Percentiles rank a stretch among this genome's conserved stretches.
Evolutionary conservation across 495 filamentous ascomycete genomes (phyloP).

Genomic region (Penicillium diatomitis): DNA sequence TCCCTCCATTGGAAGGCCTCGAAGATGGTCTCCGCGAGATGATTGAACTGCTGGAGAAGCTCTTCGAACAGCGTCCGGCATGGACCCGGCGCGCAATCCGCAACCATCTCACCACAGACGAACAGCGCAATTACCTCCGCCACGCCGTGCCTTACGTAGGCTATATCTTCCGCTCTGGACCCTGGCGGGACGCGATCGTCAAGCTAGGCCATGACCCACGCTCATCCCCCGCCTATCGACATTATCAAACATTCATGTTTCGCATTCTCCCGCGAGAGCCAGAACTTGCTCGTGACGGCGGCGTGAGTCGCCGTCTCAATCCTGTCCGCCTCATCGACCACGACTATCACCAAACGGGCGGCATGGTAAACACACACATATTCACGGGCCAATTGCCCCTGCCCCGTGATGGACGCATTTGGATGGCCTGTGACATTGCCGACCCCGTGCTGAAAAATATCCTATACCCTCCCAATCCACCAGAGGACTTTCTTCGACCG

Average conservation of each 20-base stretch:
- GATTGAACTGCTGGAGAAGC: constrained; percentile 46
- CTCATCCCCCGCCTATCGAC: constrained; percentile 57
- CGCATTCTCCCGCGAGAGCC: constrained; percentile 58
- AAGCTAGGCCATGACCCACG: constrained; percentile 81
- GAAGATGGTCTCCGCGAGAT: constrained; percentile 45
- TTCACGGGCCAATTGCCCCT: constrained; percentile 66
- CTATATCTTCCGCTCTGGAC: constrained; percentile 83
- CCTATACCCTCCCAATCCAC: constrained; percentile 16
- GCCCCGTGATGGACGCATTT: constrained; percentile 69
- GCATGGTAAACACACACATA: constrained; percentile 47
- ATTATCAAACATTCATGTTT: constrained; percentile 86
- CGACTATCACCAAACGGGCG: constrained; percentile 4
- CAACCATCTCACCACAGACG: constrained; percentile 44
- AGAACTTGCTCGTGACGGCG: constrained; percentile 73
- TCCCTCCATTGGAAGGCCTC: constrained; percentile 35
- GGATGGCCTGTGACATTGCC: constrained; percentile 86
- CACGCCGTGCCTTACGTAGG: constrained; percentile 65
- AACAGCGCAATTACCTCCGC: constrained; percentile 50
- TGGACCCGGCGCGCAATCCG: constrained; percentile 75
- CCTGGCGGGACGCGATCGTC: constrained; percentile 81
- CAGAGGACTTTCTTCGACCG: constrained; percentile 24
- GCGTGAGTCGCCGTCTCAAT: constrained; percentile 44
- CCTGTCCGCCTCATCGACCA: constrained; percentile 12
- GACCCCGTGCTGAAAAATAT: constrained; percentile 42
- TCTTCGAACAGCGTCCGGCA: constrained; percentile 67